Conservation (phyloP, 164 flowering plant species). For the Santalum album region DNA sequence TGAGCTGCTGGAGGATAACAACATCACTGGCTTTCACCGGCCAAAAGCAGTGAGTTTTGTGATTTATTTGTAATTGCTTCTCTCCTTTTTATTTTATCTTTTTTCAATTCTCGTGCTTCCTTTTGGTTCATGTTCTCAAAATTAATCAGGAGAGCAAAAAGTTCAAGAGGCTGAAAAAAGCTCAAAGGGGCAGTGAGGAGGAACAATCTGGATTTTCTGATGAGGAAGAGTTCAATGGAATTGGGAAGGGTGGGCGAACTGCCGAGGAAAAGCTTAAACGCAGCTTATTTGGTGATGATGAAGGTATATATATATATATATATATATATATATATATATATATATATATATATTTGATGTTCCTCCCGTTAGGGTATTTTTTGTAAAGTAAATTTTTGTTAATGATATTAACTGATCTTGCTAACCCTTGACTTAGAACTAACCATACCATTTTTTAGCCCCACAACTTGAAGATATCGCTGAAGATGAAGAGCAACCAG, state of each 20-base stretch:
- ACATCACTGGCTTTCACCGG: slow-evolving; percentile 48
- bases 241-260: slow-evolving; percentile 48
- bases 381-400: not conserved
- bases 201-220: slow-evolving; percentile 58
- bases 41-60: slow-evolving; percentile 35
- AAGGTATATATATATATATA: slow-evolving; percentile 28
- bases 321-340: slow-evolving; percentile 8
- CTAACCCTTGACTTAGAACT: not conserved
- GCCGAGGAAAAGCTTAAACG: slow-evolving; percentile 79
- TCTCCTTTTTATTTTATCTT: not conserved
- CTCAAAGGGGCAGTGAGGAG: slow-evolving; percentile 52
- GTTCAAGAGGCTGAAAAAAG: slow-evolving; percentile 86
- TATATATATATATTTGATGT: not conserved
- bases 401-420: not conserved
- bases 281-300: slow-evolving; percentile 79
- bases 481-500: slow-evolving; percentile 70
- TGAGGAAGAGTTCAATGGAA: slow-evolving; percentile 57
- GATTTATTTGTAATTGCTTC: not conserved
- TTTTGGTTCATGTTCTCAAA: slow-evolving; percentile 1
- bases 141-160: slow-evolving; percentile 53
- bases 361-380: not conserved
- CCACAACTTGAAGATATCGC: slow-evolving; percentile 66
- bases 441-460: slow-evolving; percentile 12
- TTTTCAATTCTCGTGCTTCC: slow-evolving; percentile 3
- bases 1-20: slow-evolving; percentile 76